phyloP scores from a whole-genome alignment of 805 yeast species.

The Phaffomyces opuntiae region DNA sequence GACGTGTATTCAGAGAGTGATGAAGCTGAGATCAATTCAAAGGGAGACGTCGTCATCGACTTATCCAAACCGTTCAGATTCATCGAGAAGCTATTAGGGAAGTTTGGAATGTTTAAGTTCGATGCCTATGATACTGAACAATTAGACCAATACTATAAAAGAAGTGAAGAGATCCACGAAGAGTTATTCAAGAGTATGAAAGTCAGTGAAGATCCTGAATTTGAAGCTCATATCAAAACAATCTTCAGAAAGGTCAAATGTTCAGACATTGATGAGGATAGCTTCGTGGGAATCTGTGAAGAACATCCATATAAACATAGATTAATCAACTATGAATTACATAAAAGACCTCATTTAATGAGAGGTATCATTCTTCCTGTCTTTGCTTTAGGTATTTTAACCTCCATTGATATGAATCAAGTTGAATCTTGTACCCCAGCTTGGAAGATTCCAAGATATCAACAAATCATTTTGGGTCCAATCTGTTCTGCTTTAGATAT shows the following conservation, averaged over 20 bases:
- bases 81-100: not conserved
- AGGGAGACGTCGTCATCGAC: not conserved
- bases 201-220: not conserved
- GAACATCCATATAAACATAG: conserved; percentile 4
- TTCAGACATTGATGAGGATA: conserved; percentile 1
- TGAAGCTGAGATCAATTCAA: not conserved
- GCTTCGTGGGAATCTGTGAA: conserved; percentile 4
- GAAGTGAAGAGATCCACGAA: not conserved
- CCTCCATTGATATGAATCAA: not conserved
- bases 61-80: not conserved
- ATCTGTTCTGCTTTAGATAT: not conserved
- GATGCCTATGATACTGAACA: not conserved
- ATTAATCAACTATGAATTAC: not conserved
- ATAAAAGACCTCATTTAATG: not conserved
- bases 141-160: not conserved
- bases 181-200: not conserved
- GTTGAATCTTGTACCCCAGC: not conserved
- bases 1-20: not conserved
- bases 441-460: not conserved
- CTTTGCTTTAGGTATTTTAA: not conserved
- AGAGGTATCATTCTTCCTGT: conserved; percentile 1
- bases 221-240: not conserved
- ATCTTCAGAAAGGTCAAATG: not conserved
- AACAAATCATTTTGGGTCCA: conserved; percentile 1
- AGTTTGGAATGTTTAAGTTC: not conserved